Percentiles rank a stretch among this genome's conserved stretches.
phyloP scores from a whole-genome alignment of 1,139 yeast species.

The Diutina mesorugosa region DNA sequence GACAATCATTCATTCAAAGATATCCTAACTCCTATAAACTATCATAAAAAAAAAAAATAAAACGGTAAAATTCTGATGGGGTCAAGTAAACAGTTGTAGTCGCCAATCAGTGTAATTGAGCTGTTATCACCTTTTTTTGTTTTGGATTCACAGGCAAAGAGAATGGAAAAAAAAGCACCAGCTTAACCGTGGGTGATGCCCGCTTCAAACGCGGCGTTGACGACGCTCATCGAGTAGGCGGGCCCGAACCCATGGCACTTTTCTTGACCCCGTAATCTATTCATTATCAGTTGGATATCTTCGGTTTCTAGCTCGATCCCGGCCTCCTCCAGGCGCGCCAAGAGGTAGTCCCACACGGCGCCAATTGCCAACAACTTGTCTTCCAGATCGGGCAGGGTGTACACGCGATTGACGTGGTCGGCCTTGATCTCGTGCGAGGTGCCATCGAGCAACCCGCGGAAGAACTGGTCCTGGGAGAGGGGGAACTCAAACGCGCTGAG shows the following conservation, averaged over 20 bases:
- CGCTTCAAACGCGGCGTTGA: conserved; percentile 17
- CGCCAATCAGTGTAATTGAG: background rate
- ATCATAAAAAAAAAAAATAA: background rate
- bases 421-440: conserved; percentile 11
- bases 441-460: conserved; percentile 15
- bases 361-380: conserved; percentile 50
- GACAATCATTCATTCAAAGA: background rate
- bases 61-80: background rate
- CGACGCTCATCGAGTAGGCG: conserved; percentile 44
- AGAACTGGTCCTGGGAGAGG: conserved; percentile 21
- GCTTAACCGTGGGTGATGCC: background rate
- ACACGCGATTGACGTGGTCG: conserved; percentile 9
- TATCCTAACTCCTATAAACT: background rate
- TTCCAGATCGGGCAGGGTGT: conserved; percentile 15
- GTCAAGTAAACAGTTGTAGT: background rate
- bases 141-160: too few species aligned
- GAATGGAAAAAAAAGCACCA: background rate
- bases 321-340: conserved; percentile 29
- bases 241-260: conserved; percentile 79
- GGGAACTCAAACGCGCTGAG: conserved; percentile 22
- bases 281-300: conserved; percentile 49
- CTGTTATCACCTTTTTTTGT: background rate
- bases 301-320: conserved; percentile 31
- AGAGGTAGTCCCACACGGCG: conserved; percentile 74
- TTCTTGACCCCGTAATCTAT: conserved; percentile 49